These are phyloP conservation scores for Dendrothele bispora DNA, from an alignment of 768 basidiomycete genomes.

Conservation along the genomic window DNA sequence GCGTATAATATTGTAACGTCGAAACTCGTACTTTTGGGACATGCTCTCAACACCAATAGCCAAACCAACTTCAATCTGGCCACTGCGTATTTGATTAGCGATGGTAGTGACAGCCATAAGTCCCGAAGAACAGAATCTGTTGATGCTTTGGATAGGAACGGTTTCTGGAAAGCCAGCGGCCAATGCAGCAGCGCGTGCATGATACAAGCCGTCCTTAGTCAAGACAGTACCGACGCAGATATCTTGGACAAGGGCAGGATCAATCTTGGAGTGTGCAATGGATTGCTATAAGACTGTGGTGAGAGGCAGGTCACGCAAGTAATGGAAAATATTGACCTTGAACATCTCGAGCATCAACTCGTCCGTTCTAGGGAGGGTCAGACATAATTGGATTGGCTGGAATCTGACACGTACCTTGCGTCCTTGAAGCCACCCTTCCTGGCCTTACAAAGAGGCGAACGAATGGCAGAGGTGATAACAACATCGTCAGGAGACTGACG, in stretches of 20 bases:
- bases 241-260: constrained; percentile 69
- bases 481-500: constrained; percentile 72
- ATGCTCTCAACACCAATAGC: constrained; percentile 88
- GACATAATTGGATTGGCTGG: not conserved
- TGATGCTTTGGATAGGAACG: constrained; percentile 72
- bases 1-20: not conserved
- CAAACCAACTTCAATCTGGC: constrained; percentile 81
- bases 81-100: constrained; percentile 71
- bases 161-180: constrained; percentile 81
- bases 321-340: constrained; percentile 43
- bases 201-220: constrained; percentile 63
- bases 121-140: constrained; percentile 82
- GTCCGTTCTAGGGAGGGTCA: constrained; percentile 51
- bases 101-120: constrained; percentile 83
- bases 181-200: constrained; percentile 71
- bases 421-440: constrained; percentile 78
- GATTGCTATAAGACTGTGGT: constrained; percentile 42
- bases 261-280: constrained; percentile 56
- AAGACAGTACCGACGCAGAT: constrained; percentile 81
- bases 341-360: constrained; percentile 83
- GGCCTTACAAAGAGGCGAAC: constrained; percentile 74
- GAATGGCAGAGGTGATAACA: constrained; percentile 79
- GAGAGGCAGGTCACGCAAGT: constrained; percentile 11
- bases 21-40: constrained; percentile 63
- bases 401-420: constrained; percentile 44